phyloP scores from a whole-genome alignment of 257 asterid genomes.

The Solanum sitiens region DNA sequence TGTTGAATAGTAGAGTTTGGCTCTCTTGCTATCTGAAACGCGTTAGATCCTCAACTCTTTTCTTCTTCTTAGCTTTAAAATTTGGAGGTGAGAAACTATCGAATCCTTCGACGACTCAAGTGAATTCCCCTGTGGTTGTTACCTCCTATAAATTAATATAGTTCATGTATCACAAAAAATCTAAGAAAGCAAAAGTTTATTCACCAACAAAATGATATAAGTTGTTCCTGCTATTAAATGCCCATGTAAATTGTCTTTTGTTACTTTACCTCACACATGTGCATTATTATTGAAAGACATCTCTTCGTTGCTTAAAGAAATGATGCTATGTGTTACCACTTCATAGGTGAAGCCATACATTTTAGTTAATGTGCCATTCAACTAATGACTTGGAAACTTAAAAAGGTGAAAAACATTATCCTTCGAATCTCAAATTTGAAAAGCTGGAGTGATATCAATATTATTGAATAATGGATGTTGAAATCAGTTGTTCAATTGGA shows the following conservation, averaged over 20 bases:
- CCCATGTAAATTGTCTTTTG: not conserved
- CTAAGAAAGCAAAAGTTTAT: not conserved
- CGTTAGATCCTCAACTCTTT: not conserved
- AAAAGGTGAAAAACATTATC: not conserved
- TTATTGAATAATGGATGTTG: not conserved
- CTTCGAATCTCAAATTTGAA: not conserved
- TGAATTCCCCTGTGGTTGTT: not conserved
- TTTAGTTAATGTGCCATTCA: not conserved
- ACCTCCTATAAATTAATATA: not conserved
- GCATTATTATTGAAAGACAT: not conserved
- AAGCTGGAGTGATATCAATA: not conserved
- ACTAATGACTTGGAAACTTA: not conserved
- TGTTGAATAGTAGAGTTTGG: too few relatives aligned
- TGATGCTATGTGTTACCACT: not conserved
- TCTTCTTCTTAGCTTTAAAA: not conserved
- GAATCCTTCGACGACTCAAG: not conserved
- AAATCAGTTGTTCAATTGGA: not conserved
- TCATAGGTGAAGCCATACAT: not conserved
- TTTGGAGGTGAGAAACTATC: not conserved
- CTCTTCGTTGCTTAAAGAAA: not conserved
- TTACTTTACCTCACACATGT: not conserved
- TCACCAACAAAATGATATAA: not conserved
- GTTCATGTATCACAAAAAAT: not conserved
- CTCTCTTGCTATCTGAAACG: too few relatives aligned
- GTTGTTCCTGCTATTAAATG: not conserved